Conservation (phyloP, 2,329 filamentous ascomycete genomes). For the Botrytis elliptica region DNA sequence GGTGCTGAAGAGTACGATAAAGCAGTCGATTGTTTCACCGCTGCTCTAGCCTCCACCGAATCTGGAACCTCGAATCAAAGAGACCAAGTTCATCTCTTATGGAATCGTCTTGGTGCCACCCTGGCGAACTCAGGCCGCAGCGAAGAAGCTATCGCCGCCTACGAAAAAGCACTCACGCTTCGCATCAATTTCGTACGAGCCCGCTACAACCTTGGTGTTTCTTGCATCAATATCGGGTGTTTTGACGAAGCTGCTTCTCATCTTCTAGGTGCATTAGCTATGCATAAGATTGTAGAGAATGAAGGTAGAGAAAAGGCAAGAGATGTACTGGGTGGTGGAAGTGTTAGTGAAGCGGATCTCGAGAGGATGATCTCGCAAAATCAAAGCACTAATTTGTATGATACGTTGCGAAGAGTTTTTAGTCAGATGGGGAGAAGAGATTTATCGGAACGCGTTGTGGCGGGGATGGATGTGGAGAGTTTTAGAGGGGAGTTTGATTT, state of each 20-base stretch:
- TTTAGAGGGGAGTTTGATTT: conserved; percentile 94
- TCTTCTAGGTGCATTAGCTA: conserved; percentile 83
- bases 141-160: conserved; percentile 95
- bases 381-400: conserved; percentile 93
- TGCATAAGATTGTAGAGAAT: conserved; percentile 92
- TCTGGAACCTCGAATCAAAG: conserved; percentile 79
- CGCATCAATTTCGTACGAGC: conserved; percentile 96
- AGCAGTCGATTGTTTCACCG: conserved; percentile 96
- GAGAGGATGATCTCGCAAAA: conserved; percentile 93
- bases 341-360: conserved; percentile 67
- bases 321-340: conserved; percentile 69
- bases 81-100: conserved; percentile 87
- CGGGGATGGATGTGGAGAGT: conserved; percentile 84
- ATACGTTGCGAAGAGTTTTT: conserved; percentile 92
- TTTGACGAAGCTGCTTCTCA: conserved; percentile 91
- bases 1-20: conserved; percentile 98
- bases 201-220: conserved; percentile 93
- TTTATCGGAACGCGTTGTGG: conserved; percentile 80
- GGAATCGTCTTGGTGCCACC: conserved; percentile 95
- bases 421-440: conserved; percentile 91
- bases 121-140: conserved; percentile 90
- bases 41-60: conserved; percentile 83
- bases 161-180: conserved; percentile 85
- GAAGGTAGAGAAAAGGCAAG: conserved; percentile 80
- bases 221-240: conserved; percentile 96